Conservation (phyloP, 2,329 filamentous ascomycete genomes). For the Arthrobotrys megalospora region DNA sequence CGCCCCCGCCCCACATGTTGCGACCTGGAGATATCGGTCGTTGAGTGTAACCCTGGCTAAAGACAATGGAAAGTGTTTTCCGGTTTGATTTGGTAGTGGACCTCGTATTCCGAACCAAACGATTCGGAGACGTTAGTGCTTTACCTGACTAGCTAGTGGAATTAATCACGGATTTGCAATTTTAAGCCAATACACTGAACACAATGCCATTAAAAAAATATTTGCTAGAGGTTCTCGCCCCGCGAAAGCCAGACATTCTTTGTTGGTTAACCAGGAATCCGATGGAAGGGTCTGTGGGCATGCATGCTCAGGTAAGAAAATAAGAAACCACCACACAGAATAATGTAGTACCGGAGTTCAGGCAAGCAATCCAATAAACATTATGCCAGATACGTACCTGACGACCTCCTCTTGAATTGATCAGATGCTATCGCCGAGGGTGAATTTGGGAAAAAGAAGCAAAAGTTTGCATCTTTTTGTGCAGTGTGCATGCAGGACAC, state of each 20-base stretch:
- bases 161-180: constrained; percentile 21
- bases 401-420: constrained; percentile 22
- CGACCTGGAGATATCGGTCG: constrained; percentile 22
- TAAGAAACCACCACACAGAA: constrained; percentile 38
- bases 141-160: constrained; percentile 9
- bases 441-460: constrained; percentile 59
- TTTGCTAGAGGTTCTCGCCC: constrained; percentile 32
- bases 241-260: constrained; percentile 20
- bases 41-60: constrained; percentile 54
- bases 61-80: constrained; percentile 34
- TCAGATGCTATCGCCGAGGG: constrained; percentile 44
- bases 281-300: constrained; percentile 57
- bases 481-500: constrained; percentile 58
- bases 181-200: constrained; percentile 24
- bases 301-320: constrained; percentile 59
- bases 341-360: constrained; percentile 26
- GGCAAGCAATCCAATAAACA: constrained; percentile 34
- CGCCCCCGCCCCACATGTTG: constrained; percentile 56
- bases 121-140: constrained; percentile 7
- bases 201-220: constrained; percentile 31
- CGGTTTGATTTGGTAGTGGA: constrained; percentile 46
- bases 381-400: constrained; percentile 52
- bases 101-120: constrained; percentile 58
- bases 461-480: constrained; percentile 52
- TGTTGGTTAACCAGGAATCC: constrained; percentile 24